A percentile compares a stretch with the other conserved stretches of the same genome.
These are phyloP conservation scores for Zasmidium citrigriseum DNA, from an alignment of 2,329 filamentous ascomycete species.

Conservation along the genomic window DNA sequence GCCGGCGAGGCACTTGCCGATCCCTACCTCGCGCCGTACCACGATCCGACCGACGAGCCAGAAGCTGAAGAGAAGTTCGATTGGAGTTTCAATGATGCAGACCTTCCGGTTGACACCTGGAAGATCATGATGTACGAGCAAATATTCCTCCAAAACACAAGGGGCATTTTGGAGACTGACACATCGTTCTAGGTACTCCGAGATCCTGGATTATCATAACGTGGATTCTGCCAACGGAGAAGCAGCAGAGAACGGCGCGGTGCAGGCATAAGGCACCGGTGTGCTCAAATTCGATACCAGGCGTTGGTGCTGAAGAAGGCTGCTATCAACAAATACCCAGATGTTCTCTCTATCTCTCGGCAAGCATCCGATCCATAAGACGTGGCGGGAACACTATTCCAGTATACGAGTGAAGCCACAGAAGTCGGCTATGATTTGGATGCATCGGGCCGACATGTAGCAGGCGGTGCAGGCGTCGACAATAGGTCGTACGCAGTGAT, in stretches of 20 bases:
- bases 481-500: slow-evolving; percentile 8
- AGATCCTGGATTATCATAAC: slow-evolving; percentile 98
- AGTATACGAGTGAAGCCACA: not conserved
- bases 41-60: slow-evolving; percentile 95
- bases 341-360: not conserved
- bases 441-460: not conserved
- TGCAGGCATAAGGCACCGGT: slow-evolving; percentile 5
- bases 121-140: slow-evolving; percentile 96
- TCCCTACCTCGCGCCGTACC: slow-evolving; percentile 93
- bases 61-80: slow-evolving; percentile 97
- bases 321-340: not conserved
- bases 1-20: slow-evolving; percentile 84
- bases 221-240: slow-evolving; percentile 60
- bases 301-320: not conserved
- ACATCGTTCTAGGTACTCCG: slow-evolving; percentile 74
- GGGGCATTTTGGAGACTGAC: slow-evolving; percentile 1
- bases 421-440: not conserved
- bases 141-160: not conserved
- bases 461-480: slow-evolving; percentile 7
- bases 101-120: slow-evolving; percentile 98
- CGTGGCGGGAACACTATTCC: not conserved
- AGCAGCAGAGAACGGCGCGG: slow-evolving; percentile 16
- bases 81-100: slow-evolving; percentile 99
- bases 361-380: not conserved
- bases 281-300: not conserved